Conservation (phyloP, 78 protist genomes). For the Dictyostelium purpureum region DNA sequence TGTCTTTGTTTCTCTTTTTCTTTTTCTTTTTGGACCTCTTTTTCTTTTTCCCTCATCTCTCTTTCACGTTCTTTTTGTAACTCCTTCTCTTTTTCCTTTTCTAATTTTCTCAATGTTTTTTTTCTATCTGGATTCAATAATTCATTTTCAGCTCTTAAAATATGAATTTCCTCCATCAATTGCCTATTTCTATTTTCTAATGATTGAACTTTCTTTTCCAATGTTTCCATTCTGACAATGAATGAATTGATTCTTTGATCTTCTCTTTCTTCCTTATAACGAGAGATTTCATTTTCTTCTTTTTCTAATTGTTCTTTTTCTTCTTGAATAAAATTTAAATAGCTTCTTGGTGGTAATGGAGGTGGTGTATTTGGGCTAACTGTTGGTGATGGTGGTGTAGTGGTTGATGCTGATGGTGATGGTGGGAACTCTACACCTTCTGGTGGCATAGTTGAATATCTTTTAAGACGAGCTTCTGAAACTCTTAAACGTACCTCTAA, state of each 20-base stretch:
- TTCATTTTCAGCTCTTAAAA: neutral
- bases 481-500: slow-evolving; percentile 51
- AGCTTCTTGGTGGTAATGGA: neutral
- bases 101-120: slow-evolving; percentile 47
- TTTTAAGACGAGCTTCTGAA: slow-evolving; percentile 14
- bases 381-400: neutral
- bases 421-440: neutral
- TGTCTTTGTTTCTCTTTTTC: slow-evolving; percentile 30
- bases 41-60: slow-evolving; percentile 28
- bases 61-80: slow-evolving; percentile 15
- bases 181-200: slow-evolving; percentile 4
- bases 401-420: neutral
- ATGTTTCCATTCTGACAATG: neutral
- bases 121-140: slow-evolving; percentile 21
- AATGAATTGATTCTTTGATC: slow-evolving; percentile 31
- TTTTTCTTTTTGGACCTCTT: neutral
- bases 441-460: slow-evolving; percentile 35
- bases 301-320: neutral
- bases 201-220: slow-evolving; percentile 18
- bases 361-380: neutral
- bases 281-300: neutral
- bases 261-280: neutral
- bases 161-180: neutral
- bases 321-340: neutral
- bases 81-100: slow-evolving; percentile 49